Percentiles rank a stretch among this genome's conserved stretches.
phyloP scores from a whole-genome alignment of 2,329 filamentous ascomycete species.

The Aspergillus floridensis region DNA sequence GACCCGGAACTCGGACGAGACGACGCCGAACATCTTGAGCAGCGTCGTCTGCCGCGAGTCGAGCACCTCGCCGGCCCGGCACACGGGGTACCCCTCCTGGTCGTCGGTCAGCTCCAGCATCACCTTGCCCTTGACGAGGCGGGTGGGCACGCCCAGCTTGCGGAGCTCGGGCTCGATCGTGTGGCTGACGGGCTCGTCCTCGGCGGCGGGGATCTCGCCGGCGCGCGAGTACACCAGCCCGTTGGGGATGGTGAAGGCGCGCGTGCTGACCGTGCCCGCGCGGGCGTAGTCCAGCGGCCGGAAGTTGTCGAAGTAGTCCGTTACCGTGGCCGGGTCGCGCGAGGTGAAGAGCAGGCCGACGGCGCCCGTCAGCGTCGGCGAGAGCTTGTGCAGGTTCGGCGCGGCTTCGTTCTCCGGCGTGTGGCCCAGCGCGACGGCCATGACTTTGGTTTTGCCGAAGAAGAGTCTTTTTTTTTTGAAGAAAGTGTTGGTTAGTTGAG shows the following conservation, averaged over 20 bases:
- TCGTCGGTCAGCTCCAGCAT: conserved; percentile 59
- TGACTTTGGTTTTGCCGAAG: conserved; percentile 99
- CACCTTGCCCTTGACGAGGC: conserved; percentile 84
- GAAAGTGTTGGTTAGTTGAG: background rate
- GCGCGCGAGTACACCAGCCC: conserved; percentile 77
- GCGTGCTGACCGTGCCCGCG: conserved; percentile 72
- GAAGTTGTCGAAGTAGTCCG: conserved; percentile 70
- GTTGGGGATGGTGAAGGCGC: conserved; percentile 75
- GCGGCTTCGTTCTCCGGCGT: conserved; percentile 75
- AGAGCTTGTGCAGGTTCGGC: conserved; percentile 70
- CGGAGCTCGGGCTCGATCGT: conserved; percentile 86
- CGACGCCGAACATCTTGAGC: conserved; percentile 89
- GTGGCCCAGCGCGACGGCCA: conserved; percentile 88
- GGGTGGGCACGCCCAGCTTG: conserved; percentile 83
- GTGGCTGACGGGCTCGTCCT: conserved; percentile 85
- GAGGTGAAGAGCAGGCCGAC: conserved; percentile 91
- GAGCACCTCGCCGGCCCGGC: conserved; percentile 77
- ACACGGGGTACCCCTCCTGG: conserved; percentile 67
- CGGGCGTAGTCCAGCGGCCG: conserved; percentile 84
- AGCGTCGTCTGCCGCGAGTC: conserved; percentile 91
- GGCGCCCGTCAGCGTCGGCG: conserved; percentile 69
- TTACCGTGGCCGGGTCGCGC: conserved; percentile 65
- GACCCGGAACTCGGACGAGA: conserved; percentile 86
- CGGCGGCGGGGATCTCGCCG: conserved; percentile 73
- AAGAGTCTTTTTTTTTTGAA: conserved; percentile 65